These are phyloP conservation scores for Cercospora janseana DNA, from an alignment of 2,329 filamentous ascomycete species.

Conservation along the genomic window DNA sequence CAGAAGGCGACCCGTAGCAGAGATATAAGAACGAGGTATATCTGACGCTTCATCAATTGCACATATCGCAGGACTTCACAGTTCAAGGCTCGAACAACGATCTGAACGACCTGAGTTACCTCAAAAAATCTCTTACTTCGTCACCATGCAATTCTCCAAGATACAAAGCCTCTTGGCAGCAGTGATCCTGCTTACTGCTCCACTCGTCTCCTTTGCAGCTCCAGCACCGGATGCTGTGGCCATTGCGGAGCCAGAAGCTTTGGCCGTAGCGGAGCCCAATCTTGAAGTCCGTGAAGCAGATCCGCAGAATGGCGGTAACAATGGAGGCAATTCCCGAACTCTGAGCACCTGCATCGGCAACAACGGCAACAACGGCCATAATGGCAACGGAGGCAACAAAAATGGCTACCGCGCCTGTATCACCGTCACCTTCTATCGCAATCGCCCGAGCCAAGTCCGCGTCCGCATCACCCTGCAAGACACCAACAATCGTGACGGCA, in stretches of 20 bases:
- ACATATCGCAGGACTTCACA: neutral
- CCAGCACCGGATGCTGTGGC: slow-evolving; percentile 1
- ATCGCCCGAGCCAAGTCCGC: neutral
- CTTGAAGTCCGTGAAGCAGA: neutral
- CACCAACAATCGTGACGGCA: neutral
- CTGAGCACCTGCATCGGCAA: neutral
- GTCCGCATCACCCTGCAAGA: neutral
- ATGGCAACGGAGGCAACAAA: too few species aligned
- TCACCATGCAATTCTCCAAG: neutral
- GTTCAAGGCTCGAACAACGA: neutral
- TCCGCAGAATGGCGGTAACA: neutral
- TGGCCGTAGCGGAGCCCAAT: neutral
- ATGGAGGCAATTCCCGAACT: neutral
- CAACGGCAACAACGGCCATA: neutral
- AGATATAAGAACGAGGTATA: neutral
- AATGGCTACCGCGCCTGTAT: neutral
- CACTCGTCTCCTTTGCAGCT: neutral
- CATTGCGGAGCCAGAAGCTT: neutral
- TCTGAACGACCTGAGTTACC: neutral
- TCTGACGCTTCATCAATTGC: neutral
- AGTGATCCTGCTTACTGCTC: neutral
- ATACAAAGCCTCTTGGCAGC: neutral
- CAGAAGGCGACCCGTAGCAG: too few species aligned
- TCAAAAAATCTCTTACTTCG: too few species aligned
- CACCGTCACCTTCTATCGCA: neutral